Evolutionary conservation across 2,329 filamentous ascomycete species (phyloP), one percentile per base, ranked within the genome.

Genomic region (Aspergillus texensis): DNA sequence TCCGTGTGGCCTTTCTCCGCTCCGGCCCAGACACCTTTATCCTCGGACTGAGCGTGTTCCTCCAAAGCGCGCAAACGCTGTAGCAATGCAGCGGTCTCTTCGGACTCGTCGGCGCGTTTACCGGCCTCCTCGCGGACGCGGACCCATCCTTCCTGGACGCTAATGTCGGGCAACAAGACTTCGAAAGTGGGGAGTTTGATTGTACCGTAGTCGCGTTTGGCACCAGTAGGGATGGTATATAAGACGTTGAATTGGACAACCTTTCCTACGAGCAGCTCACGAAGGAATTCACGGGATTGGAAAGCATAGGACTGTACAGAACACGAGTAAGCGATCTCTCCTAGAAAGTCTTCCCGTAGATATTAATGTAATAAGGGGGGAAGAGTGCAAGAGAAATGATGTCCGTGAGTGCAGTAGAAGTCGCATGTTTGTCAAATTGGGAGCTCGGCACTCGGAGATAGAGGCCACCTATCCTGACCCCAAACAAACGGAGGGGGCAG

Each of bases 81-180:
- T 28, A 99, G 83, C 64, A 91, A 86, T 67, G 89, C 83, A 34
- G 82, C 74, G 10, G 90, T 85, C 58, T 93, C 90, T 62, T 95
- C 91, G 2, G 89, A 89, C 63, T 97, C 93, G 69, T 97, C 94
- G 75, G 94, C 95, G 16, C 78, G 77, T 68, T 91, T 90, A 65
- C 93, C 94, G 63, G 94, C 94, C 78, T 99, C 95, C 73, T 99
- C 95, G 67, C 95, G 89, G 64, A 99, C 86, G 81, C 95, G 96
- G 67, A 93, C 82, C 93, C 94, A 97, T 69, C 95, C 95, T 72
- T 93, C 92, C 74, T 92, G 89, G 67, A 98, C 88, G 62, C 91
- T 86, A 66, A 91, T 88, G 67, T 98, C 93, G 21, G 95, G 94
- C 57, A 99, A 80, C 61, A 88, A 88, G 57, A 93, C 93, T 72